Evolutionary conservation across 768 basidiomycete genomes (phyloP).

Genomic region (Boletus tomentosulus): DNA sequence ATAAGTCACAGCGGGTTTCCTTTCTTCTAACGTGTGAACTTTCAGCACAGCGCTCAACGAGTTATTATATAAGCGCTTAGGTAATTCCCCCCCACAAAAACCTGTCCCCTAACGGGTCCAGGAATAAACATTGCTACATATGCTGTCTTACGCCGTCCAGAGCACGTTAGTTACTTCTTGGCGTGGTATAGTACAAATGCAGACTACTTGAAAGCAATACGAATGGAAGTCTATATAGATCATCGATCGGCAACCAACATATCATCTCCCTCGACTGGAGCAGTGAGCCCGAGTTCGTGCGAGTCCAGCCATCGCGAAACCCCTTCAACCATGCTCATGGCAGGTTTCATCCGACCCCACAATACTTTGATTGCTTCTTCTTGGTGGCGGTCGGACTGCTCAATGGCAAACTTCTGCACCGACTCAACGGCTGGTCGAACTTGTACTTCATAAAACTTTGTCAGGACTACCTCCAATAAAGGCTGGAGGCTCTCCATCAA

Average conservation of each 20-base stretch:
- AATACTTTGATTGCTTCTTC: slow-evolving; percentile 19
- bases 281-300: slow-evolving; percentile 21
- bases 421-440: slow-evolving; percentile 17
- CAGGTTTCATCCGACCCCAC: slow-evolving; percentile 29
- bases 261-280: slow-evolving; percentile 10
- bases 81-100: too few relatives aligned
- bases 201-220: slow-evolving; percentile 1
- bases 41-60: too few relatives aligned
- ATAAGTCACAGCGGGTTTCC: too few relatives aligned
- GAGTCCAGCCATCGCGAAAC: slow-evolving; percentile 30
- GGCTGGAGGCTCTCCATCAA: slow-evolving; percentile 21
- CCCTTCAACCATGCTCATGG: slow-evolving; percentile 29
- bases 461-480: slow-evolving; percentile 13
- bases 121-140: too few relatives aligned
- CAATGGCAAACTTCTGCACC: slow-evolving; percentile 7
- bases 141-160: too few relatives aligned
- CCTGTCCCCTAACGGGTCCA: too few relatives aligned
- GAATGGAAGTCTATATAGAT: slow-evolving; percentile 7
- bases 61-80: too few relatives aligned
- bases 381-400: slow-evolving; percentile 19
- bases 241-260: neutral
- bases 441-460: slow-evolving; percentile 23
- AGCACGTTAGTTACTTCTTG: neutral
- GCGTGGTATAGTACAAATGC: slow-evolving; percentile 18
- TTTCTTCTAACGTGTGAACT: too few relatives aligned